Conservation (phyloP, 805 yeast species). For the Torulaspora delbrueckii region DNA sequence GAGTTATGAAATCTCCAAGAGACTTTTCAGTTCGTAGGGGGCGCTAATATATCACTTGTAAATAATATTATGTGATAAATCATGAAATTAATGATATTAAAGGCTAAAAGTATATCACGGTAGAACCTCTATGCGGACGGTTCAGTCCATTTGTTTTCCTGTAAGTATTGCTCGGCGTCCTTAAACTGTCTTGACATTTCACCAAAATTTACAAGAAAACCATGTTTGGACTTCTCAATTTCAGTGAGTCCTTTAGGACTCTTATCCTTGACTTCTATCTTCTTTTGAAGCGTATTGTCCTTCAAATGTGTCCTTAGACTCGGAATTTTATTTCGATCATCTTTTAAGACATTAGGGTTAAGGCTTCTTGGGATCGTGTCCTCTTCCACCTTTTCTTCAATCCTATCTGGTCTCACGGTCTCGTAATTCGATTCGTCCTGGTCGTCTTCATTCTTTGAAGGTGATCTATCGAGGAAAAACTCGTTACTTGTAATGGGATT, state of each 20-base stretch:
- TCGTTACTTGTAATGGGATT: slow-evolving; percentile 17
- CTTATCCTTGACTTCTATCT: background rate
- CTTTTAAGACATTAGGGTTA: slow-evolving; percentile 5
- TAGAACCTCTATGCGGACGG: slow-evolving; percentile 8
- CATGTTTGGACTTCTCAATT: slow-evolving; percentile 3
- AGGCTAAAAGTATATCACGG: background rate
- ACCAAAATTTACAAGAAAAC: slow-evolving; percentile 15
- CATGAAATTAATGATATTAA: background rate
- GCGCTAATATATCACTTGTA: slow-evolving; percentile 1
- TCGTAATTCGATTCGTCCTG: slow-evolving; percentile 1
- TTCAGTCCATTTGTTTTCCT: slow-evolving; percentile 22
- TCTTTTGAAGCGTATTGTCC: background rate
- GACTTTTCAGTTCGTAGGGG: slow-evolving; percentile 36
- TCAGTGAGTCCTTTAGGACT: background rate
- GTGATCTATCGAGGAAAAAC: slow-evolving; percentile 9
- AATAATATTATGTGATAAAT: background rate
- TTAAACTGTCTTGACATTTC: slow-evolving; percentile 14
- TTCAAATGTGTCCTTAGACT: slow-evolving; percentile 3
- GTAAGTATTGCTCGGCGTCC: slow-evolving; percentile 19
- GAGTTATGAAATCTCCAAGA: slow-evolving; percentile 84
- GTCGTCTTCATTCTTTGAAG: background rate
- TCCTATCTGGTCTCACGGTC: background rate
- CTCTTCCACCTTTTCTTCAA: background rate
- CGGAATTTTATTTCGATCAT: background rate
- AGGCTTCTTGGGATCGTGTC: slow-evolving; percentile 5